phyloP scores from a whole-genome alignment of 2,329 filamentous ascomycete species.

The Tolypocladium ovalisporum region DNA sequence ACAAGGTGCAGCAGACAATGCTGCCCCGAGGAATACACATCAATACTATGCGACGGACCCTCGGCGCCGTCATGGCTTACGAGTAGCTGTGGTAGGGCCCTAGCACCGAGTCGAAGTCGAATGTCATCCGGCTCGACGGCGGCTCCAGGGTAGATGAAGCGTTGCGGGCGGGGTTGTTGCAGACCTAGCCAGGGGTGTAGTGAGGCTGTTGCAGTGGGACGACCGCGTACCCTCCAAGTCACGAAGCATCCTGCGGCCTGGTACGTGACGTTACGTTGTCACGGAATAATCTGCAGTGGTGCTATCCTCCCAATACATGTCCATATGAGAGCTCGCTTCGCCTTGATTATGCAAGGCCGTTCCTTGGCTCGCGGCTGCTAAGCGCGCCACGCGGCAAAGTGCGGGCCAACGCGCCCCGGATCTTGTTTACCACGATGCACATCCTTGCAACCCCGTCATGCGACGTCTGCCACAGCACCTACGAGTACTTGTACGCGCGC shows the following conservation, averaged over 20 bases:
- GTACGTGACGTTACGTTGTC: background rate
- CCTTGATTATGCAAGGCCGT: background rate
- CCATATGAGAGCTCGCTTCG: background rate
- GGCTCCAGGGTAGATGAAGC: background rate
- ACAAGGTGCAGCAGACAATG: background rate
- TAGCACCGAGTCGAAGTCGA: background rate
- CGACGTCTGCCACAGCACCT: background rate
- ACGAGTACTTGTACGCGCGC: too few species aligned
- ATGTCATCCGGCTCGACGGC: background rate
- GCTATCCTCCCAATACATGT: background rate
- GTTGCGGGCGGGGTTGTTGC: background rate
- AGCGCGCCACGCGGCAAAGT: constrained; percentile 2
- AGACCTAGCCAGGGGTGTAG: background rate
- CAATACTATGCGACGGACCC: background rate
- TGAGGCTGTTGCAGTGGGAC: background rate
- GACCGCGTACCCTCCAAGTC: background rate
- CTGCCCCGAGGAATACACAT: too few species aligned
- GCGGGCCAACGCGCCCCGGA: background rate
- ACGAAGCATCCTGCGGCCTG: background rate
- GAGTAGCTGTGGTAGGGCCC: background rate
- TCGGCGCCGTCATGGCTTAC: background rate
- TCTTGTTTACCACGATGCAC: background rate
- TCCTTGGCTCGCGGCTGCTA: constrained; percentile 1
- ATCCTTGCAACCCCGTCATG: background rate
- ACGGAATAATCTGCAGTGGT: background rate